Evolutionary conservation across 2,329 filamentous ascomycete genomes (phyloP).

Genomic region (Epichloe bromicola): DNA sequence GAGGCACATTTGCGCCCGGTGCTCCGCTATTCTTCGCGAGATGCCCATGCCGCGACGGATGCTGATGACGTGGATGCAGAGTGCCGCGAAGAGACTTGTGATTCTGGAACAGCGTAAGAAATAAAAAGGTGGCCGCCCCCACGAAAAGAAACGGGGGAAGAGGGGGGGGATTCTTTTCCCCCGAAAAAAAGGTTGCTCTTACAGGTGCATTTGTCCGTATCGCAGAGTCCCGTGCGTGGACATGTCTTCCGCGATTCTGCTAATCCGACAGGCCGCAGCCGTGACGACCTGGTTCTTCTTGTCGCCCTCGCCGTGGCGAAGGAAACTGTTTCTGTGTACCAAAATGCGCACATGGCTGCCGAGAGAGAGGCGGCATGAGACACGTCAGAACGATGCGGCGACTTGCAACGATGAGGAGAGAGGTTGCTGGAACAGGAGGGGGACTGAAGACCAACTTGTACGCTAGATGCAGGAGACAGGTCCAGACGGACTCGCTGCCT

Average conservation of each 20-base stretch:
- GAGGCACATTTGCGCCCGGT: constrained; percentile 25
- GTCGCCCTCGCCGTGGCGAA: constrained; percentile 15
- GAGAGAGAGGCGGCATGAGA: not conserved
- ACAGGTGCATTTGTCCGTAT: constrained; percentile 27
- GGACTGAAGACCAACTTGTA: constrained; percentile 17
- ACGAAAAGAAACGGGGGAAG: too few species aligned
- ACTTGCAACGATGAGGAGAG: too few species aligned
- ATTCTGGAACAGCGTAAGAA: constrained; percentile 12
- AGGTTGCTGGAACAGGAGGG: not conserved
- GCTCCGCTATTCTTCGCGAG: constrained; percentile 21
- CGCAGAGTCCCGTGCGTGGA: constrained; percentile 19
- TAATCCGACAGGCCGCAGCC: constrained; percentile 21
- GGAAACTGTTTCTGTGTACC: constrained; percentile 22
- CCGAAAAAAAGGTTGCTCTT: not conserved
- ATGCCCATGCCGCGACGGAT: constrained; percentile 21
- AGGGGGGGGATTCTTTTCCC: too few species aligned
- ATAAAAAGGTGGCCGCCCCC: too few species aligned
- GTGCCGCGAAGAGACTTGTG: constrained; percentile 23
- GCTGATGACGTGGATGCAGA: constrained; percentile 25
- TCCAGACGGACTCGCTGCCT: constrained; percentile 21
- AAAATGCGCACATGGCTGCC: constrained; percentile 22
- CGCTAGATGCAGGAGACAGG: constrained; percentile 23
- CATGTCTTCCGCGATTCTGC: constrained; percentile 26
- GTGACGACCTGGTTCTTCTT: constrained; percentile 18
- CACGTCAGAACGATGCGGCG: not conserved